Percentiles rank a stretch among this genome's conserved stretches.
Conservation (phyloP, 805 yeast species). For the Wickerhamomyces queroliae region DNA sequence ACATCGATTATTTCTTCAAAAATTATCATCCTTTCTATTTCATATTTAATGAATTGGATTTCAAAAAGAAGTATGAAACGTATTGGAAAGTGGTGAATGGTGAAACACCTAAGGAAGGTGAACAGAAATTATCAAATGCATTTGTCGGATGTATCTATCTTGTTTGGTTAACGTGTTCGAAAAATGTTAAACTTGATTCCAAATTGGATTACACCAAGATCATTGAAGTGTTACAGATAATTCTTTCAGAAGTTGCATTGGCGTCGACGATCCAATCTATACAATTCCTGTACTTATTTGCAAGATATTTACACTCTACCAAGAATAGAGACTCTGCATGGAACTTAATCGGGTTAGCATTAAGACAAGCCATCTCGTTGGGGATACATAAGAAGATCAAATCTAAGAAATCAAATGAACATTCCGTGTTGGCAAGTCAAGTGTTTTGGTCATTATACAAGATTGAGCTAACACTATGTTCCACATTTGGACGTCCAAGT, state of each 20-base stretch:
- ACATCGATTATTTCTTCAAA: constrained; percentile 32
- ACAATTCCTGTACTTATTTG: constrained; percentile 33
- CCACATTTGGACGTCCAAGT: constrained; percentile 41
- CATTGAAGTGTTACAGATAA: constrained; percentile 35
- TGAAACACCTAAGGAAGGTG: neutral
- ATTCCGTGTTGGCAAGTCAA: constrained; percentile 25
- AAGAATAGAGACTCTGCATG: constrained; percentile 44
- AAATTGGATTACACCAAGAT: constrained; percentile 22
- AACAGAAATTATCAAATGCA: constrained; percentile 11
- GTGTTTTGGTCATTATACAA: constrained; percentile 38
- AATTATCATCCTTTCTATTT: constrained; percentile 39
- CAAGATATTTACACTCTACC: constrained; percentile 37
- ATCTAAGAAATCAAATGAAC: constrained; percentile 17
- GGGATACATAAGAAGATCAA: constrained; percentile 39
- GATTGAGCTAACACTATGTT: constrained; percentile 33
- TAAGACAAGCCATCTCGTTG: constrained; percentile 41
- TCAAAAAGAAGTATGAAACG: constrained; percentile 28
- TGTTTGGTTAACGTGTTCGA: constrained; percentile 30
- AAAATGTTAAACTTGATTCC: constrained; percentile 18
- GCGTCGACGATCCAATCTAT: constrained; percentile 41
- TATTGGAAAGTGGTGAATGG: constrained; percentile 27
- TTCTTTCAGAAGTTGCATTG: constrained; percentile 36
- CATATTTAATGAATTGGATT: constrained; percentile 30
- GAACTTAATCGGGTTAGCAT: constrained; percentile 40
- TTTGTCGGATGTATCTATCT: constrained; percentile 39